Base-by-base conservation (phyloP, 257 asterid genomes). In the Coffea eugenioides region DNA sequence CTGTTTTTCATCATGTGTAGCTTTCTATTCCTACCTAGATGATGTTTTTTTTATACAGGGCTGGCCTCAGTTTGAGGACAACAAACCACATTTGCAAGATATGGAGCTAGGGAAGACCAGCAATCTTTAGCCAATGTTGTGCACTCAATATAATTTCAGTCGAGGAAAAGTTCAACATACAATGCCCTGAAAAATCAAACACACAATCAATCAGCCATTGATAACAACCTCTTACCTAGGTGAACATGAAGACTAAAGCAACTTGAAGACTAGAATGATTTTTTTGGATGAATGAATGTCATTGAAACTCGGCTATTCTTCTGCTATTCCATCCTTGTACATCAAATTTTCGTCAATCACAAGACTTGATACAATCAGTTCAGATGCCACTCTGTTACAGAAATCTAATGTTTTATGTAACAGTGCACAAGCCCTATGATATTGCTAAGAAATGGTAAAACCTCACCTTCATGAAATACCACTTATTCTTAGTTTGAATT, bases 31-130 rank as follows among this genome's bases (percentile, higher is more conserved):
- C 43, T 39, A 39, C 43, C 43, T 39, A 39, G 43, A 39, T 39
- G 43, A 39, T 39, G 4, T 39, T 39, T 39, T 39, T 39, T 39
- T 39, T 39, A 86, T 45, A 41, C 79, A 10, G 84, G 75, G 51
- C 74, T 74, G 15, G 86, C 84, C 61, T 84, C 84, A 66, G 76
- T 75, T 57, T 84, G 88, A 73, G 89, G 89, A 51, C 88, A 86
- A 67, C 88, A 82, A n/a, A 86, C 80, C 31, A 54, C 86, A 73
- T 82, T 84, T 4, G 89, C 86, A 39, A 77, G 62, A 72, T 82
- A 86, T 45, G 89, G 82, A 36, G 88, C 89, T 45, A 86, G 83
- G 2, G 79, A 71, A 71, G 86, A 77, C 89, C 88, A 86, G 78
- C 89, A 86, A 56, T 86, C 83, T 13, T 73, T 82, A 4, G 86